Conservation (phyloP, 257 asterid species). For the Jacaranda copaia region DNA sequence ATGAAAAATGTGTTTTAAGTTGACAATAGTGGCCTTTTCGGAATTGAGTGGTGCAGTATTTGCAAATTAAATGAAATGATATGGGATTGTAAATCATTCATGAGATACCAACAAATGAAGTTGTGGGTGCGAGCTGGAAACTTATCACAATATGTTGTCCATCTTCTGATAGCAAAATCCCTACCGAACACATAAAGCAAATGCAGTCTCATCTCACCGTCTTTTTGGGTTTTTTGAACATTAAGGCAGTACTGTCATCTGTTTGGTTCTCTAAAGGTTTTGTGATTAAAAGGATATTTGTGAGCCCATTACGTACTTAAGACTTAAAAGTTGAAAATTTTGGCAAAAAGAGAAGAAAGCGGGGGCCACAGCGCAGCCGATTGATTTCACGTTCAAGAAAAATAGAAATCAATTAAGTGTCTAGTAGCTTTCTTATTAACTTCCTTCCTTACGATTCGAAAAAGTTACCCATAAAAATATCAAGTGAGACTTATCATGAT, state of each 20-base stretch:
- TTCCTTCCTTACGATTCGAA: neutral
- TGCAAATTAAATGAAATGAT: neutral
- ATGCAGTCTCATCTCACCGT: too few species aligned
- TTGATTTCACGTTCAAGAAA: slow-evolving; percentile 22
- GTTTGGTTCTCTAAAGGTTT: slow-evolving; percentile 20
- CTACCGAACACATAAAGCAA: neutral
- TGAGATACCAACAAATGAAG: slow-evolving; percentile 16
- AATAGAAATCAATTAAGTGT: too few species aligned
- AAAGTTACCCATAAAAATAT: neutral
- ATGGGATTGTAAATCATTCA: slow-evolving; percentile 12
- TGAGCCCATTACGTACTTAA: neutral
- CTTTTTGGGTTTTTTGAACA: too few species aligned
- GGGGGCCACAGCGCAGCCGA: neutral
- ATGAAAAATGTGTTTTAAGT: neutral
- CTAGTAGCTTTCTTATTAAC: neutral
- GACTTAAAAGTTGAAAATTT: too few species aligned
- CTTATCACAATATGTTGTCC: slow-evolving; percentile 23
- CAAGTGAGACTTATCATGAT: neutral
- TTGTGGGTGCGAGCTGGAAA: slow-evolving; percentile 35
- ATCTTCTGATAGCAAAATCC: neutral
- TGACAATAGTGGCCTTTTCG: slow-evolving; percentile 1
- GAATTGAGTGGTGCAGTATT: slow-evolving; percentile 36
- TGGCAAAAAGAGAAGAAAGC: too few species aligned
- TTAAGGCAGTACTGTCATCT: neutral
- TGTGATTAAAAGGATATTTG: neutral